Evolutionary conservation across 108 stramenopile genomes (phyloP).

Genomic region (Fragilaria radians): DNA sequence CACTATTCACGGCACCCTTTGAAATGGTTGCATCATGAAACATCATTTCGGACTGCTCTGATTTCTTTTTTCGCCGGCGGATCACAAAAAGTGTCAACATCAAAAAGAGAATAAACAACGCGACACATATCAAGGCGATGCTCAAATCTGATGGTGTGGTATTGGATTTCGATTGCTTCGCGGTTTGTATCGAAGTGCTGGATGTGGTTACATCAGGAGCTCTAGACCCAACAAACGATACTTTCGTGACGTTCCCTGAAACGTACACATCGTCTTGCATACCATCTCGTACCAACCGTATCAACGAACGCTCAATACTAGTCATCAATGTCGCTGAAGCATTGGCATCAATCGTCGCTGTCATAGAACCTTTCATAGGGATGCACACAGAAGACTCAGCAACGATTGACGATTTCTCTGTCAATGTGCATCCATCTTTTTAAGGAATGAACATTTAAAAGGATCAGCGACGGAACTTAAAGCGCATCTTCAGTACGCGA

Average conservation of each 20-base stretch:
- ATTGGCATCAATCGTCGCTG: not conserved
- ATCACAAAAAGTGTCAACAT: not conserved
- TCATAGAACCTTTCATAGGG: conserved; percentile 5
- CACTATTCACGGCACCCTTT: not conserved
- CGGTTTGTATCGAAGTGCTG: not conserved
- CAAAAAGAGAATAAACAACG: not conserved
- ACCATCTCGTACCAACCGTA: not conserved
- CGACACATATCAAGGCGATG: not conserved
- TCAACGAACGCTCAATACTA: not conserved
- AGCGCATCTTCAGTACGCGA: no score
- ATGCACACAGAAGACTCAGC: not conserved
- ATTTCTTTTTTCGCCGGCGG: not conserved
- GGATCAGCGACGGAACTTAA: no score
- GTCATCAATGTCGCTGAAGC: not conserved
- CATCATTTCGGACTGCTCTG: not conserved
- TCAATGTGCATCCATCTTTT: not conserved
- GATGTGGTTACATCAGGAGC: no score
- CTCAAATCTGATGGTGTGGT: not conserved
- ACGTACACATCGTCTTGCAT: conserved; percentile 4
- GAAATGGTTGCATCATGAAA: not conserved
- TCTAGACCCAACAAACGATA: conserved; percentile 4
- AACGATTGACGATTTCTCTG: not conserved
- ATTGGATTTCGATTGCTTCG: not conserved
- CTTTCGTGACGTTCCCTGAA: conserved; percentile 3
- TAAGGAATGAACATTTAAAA: no score